phyloP scores from a whole-genome alignment of 768 basidiomycete species.

The Termitomyces bulborhizus region DNA sequence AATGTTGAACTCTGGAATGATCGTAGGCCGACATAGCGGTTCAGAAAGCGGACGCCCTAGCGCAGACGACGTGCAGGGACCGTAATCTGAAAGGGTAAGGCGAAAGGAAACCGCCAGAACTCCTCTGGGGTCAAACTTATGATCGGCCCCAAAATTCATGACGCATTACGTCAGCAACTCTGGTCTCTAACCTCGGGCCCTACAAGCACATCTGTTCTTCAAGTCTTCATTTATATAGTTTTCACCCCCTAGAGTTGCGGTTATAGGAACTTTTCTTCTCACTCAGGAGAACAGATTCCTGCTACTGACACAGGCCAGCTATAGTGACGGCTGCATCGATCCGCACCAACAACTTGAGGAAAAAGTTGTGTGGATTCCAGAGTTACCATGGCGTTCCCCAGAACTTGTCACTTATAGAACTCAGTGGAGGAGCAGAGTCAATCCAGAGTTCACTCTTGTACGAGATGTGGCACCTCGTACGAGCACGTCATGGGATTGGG shows the following conservation, averaged over 20 bases:
- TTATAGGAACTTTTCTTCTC: neutral
- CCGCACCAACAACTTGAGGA: neutral
- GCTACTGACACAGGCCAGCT: neutral
- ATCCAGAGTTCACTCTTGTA: neutral
- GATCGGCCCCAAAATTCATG: constrained; percentile 41
- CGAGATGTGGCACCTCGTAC: neutral
- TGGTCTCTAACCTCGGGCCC: neutral
- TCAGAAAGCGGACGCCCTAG: constrained; percentile 12
- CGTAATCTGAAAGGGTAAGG: constrained; percentile 4
- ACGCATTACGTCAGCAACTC: constrained; percentile 17
- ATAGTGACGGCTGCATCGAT: neutral
- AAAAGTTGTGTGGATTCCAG: neutral
- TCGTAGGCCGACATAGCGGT: constrained; percentile 44
- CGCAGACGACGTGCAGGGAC: constrained; percentile 9
- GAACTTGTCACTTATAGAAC: neutral
- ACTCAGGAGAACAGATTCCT: neutral
- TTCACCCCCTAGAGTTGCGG: neutral
- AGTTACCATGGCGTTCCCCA: neutral
- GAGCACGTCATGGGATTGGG: neutral
- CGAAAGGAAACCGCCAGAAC: constrained; percentile 9
- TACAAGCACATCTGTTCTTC: too few relatives aligned
- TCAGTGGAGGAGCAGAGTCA: neutral
- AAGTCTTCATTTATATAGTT: neutral
- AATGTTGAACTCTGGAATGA: constrained; percentile 50
- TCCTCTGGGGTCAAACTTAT: constrained; percentile 32